Base-by-base conservation (phyloP, 345 rosid species). In the Laguncularia racemosa region DNA sequence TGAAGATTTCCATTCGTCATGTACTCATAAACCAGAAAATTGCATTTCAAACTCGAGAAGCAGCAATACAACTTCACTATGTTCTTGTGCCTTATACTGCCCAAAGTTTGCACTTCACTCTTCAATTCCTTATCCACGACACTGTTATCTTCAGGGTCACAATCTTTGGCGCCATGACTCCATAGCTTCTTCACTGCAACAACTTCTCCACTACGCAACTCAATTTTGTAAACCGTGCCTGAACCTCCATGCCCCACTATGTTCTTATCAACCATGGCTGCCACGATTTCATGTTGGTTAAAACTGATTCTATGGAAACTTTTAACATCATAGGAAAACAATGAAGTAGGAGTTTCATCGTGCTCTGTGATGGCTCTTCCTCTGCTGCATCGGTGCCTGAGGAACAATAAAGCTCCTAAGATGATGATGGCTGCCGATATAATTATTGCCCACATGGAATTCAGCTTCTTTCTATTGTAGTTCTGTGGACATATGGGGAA, bases 1-100 rank as follows among this genome's bases (percentile, higher is more conserved):
- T 96, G 77, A 13, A 92, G 88, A 67, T 86, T 92, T 55, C 96
- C 98, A 28, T 88, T 91, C 2, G 85, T 81, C 98, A 88, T 85
- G 72, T 85, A 88, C 78, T 92, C 98, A 56, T 92, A 88, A 44
- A 89, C 87, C 77, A 89, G 69, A 53, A 92, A 72, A 60, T 67
- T 88, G 71, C 78, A 73, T 43, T 86, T 76, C 57, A 71, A 65
- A 70, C 85, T 81, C 13, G 98, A 89, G 81, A 83, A 77, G 64
- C 80, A 86, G 73, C 96, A 75, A 67, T 73, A 89, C 52, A 92
- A 67, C 67, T 92, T 92, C 65, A 92, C 88, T 20, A 92, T 92
- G 81, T 86, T 89, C 57, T 86, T 92, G 67, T 92, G 98, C 67
- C 96, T 76, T 33, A 89, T 80, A 59, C 67, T 83, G 48, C 96